Evolutionary conservation across 192 early-diverging fungal species (phyloP).

Genomic region (Entomortierella beljakovae): DNA sequence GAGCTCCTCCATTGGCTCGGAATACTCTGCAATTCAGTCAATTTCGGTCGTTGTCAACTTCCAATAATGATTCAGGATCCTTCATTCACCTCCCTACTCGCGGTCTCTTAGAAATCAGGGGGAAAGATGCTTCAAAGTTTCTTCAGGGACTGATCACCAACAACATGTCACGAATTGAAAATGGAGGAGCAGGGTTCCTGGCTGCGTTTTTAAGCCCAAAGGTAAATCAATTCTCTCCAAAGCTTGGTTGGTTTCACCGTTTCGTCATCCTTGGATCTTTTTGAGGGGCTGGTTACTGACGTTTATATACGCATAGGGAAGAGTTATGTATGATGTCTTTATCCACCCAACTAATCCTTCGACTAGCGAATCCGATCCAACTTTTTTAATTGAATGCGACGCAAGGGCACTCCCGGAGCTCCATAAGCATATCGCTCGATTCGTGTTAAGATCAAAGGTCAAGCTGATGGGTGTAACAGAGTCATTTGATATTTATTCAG

Average conservation of each 20-base stretch:
- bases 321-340: slow-evolving; percentile 91
- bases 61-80: background rate
- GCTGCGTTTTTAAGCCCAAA: slow-evolving; percentile 86
- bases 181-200: slow-evolving; percentile 81
- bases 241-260: background rate
- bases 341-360: slow-evolving; percentile 79
- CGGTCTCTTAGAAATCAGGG: slow-evolving; percentile 72
- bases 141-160: slow-evolving; percentile 94
- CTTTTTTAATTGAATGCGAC: slow-evolving; percentile 84
- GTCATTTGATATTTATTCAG: slow-evolving; percentile 74
- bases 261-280: no score
- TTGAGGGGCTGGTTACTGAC: no score
- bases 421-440: slow-evolving; percentile 77
- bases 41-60: slow-evolving; percentile 13
- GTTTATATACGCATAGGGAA: no score
- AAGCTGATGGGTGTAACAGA: slow-evolving; percentile 72
- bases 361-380: slow-evolving; percentile 71
- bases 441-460: slow-evolving; percentile 83
- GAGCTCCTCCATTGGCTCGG: background rate
- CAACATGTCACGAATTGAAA: slow-evolving; percentile 78
- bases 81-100: slow-evolving; percentile 69
- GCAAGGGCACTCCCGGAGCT: slow-evolving; percentile 62
- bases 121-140: slow-evolving; percentile 84
- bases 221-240: slow-evolving; percentile 36
- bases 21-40: background rate